Conservation (phyloP, 768 basidiomycete species). For the Coprinellus aureogranulatus region DNA sequence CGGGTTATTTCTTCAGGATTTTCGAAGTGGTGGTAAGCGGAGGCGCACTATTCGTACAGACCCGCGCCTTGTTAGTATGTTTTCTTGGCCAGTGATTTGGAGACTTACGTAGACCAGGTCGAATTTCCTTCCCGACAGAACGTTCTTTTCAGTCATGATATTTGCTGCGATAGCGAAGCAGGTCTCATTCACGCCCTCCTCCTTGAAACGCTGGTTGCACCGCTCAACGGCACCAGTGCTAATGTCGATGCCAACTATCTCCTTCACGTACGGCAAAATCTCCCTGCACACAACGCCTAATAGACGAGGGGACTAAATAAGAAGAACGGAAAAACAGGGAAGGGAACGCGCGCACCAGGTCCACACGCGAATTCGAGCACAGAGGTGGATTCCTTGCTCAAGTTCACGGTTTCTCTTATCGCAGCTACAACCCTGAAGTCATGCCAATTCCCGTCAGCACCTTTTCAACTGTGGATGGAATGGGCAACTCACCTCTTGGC, state of each 20-base stretch:
- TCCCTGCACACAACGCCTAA: slow-evolving; percentile 60
- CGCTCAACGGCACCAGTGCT: slow-evolving; percentile 62
- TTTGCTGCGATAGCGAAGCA: slow-evolving; percentile 54
- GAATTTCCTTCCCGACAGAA: slow-evolving; percentile 50
- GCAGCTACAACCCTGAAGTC: slow-evolving; percentile 23
- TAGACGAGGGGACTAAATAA: background rate
- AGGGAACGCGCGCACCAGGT: slow-evolving; percentile 37
- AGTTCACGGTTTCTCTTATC: slow-evolving; percentile 34
- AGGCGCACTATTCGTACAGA: slow-evolving; percentile 44
- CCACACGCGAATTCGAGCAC: slow-evolving; percentile 73
- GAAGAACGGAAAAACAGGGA: too few species aligned
- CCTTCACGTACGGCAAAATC: slow-evolving; percentile 53
- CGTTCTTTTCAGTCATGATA: slow-evolving; percentile 31
- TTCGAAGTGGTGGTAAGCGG: slow-evolving; percentile 65
- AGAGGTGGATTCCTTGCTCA: slow-evolving; percentile 49
- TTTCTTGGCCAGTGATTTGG: background rate
- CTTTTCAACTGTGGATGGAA: background rate
- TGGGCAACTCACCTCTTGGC: slow-evolving; percentile 12
- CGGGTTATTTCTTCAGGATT: slow-evolving; percentile 51
- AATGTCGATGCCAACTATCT: slow-evolving; percentile 67
- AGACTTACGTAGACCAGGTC: slow-evolving; percentile 60
- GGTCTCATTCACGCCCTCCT: slow-evolving; percentile 57
- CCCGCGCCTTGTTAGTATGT: background rate
- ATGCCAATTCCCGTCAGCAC: background rate
- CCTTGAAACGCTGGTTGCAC: slow-evolving; percentile 49